Conservation (phyloP, 768 basidiomycete genomes). For the Chiua virens region DNA sequence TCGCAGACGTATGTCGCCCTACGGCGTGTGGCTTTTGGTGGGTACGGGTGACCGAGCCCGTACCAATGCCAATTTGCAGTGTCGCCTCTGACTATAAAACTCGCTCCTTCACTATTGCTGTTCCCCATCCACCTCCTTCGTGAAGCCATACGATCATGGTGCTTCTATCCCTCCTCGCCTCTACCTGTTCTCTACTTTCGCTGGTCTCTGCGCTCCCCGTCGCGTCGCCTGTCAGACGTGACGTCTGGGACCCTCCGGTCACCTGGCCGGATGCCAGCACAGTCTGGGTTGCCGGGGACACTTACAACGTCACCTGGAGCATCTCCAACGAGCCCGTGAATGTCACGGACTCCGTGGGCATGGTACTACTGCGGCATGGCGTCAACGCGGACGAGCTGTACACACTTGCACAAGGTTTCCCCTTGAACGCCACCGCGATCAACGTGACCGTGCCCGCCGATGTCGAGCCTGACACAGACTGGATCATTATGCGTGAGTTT, state of each 20-base stretch:
- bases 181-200: slow-evolving; percentile 21
- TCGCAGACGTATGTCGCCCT: background rate
- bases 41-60: background rate
- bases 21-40: background rate
- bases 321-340: slow-evolving; percentile 32
- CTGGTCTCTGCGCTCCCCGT: slow-evolving; percentile 31
- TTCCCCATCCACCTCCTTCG: background rate
- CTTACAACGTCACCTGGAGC: slow-evolving; percentile 48
- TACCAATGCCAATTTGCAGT: background rate
- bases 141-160: slow-evolving; percentile 16
- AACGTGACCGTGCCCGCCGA: slow-evolving; percentile 42
- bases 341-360: slow-evolving; percentile 48
- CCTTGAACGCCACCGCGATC: slow-evolving; percentile 34
- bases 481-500: slow-evolving; percentile 45
- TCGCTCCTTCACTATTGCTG: background rate
- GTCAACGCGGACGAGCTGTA: slow-evolving; percentile 19
- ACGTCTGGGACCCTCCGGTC: slow-evolving; percentile 51
- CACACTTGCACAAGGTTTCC: slow-evolving; percentile 40
- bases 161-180: slow-evolving; percentile 13
- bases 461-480: slow-evolving; percentile 37
- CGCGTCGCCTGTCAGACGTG: slow-evolving; percentile 26
- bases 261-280: slow-evolving; percentile 35
- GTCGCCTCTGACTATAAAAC: slow-evolving; percentile 14
- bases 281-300: slow-evolving; percentile 43
- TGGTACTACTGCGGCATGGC: slow-evolving; percentile 41